phyloP scores from a whole-genome alignment of 2,329 filamentous ascomycete genomes.

The Pyricularia sp. region DNA sequence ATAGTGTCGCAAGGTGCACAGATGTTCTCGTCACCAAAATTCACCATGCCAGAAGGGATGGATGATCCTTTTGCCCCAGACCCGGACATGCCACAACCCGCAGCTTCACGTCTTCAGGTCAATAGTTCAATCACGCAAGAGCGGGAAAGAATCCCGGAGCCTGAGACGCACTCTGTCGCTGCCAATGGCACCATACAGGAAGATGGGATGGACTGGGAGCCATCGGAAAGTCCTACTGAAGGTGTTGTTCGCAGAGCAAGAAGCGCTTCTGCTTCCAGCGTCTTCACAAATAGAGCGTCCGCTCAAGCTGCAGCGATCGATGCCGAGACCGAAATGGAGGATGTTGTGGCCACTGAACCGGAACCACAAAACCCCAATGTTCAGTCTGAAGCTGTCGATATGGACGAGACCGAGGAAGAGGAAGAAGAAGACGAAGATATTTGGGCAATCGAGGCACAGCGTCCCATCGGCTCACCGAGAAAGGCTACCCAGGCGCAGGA shows the following conservation, averaged over 20 bases:
- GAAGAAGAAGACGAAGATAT: constrained; percentile 32
- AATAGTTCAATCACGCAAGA: neutral
- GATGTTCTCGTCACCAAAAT: constrained; percentile 15
- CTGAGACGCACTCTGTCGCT: constrained; percentile 5
- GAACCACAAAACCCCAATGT: neutral
- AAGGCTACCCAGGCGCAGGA: constrained; percentile 10
- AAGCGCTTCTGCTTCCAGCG: constrained; percentile 6
- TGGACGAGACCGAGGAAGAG: constrained; percentile 6
- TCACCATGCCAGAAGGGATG: constrained; percentile 4
- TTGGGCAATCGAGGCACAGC: constrained; percentile 44
- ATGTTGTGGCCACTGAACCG: neutral
- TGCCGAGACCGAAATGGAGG: neutral
- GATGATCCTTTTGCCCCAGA: constrained; percentile 14
- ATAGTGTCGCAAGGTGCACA: constrained; percentile 18
- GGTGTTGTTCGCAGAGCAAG: constrained; percentile 5
- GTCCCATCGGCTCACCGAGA: constrained; percentile 24
- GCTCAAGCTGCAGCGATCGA: neutral
- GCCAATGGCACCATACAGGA: constrained; percentile 8
- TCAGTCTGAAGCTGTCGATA: neutral
- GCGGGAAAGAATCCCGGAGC: neutral
- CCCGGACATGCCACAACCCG: constrained; percentile 4
- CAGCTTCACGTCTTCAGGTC: neutral
- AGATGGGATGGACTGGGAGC: constrained; percentile 31
- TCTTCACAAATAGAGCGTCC: neutral
- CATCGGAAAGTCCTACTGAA: constrained; percentile 9